Percentiles rank a stretch among this genome's conserved stretches.
Conservation (phyloP, 2,329 filamentous ascomycete genomes). For the Calonectria pteridis region DNA sequence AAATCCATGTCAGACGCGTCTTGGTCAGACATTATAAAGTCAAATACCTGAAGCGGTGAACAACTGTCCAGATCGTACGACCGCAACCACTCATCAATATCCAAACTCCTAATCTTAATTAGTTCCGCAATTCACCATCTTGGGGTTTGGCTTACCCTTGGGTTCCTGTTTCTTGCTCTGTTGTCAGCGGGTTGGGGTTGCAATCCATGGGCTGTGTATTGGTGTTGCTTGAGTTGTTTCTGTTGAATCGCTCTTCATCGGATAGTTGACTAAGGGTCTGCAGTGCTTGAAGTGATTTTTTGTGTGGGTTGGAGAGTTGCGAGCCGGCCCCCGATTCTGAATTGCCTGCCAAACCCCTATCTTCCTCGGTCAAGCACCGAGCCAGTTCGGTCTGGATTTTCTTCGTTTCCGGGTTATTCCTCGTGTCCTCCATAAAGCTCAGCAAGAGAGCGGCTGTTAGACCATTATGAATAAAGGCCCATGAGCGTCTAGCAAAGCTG, state of each 20-base stretch:
- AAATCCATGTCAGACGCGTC: slow-evolving; percentile 4
- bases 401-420: slow-evolving; percentile 17
- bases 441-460: slow-evolving; percentile 33
- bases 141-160: not conserved
- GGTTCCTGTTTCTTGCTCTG: not conserved
- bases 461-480: slow-evolving; percentile 38
- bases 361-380: slow-evolving; percentile 18
- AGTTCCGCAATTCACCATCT: not conserved
- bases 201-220: not conserved
- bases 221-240: not conserved
- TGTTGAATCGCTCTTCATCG: not conserved
- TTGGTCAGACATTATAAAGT: slow-evolving; percentile 35
- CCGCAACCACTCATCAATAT: slow-evolving; percentile 32
- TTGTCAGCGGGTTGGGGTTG: not conserved
- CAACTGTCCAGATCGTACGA: slow-evolving; percentile 31
- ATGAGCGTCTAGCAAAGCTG: slow-evolving; percentile 32
- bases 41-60: slow-evolving; percentile 32
- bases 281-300: slow-evolving; percentile 29
- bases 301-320: slow-evolving; percentile 31
- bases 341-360: not conserved
- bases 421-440: slow-evolving; percentile 27
- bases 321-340: not conserved
- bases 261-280: slow-evolving; percentile 6
- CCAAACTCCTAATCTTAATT: not conserved
- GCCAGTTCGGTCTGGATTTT: slow-evolving; percentile 34